Conservation (phyloP, 208 protist species). For the Acanthamoeba culbertsoni region DNA sequence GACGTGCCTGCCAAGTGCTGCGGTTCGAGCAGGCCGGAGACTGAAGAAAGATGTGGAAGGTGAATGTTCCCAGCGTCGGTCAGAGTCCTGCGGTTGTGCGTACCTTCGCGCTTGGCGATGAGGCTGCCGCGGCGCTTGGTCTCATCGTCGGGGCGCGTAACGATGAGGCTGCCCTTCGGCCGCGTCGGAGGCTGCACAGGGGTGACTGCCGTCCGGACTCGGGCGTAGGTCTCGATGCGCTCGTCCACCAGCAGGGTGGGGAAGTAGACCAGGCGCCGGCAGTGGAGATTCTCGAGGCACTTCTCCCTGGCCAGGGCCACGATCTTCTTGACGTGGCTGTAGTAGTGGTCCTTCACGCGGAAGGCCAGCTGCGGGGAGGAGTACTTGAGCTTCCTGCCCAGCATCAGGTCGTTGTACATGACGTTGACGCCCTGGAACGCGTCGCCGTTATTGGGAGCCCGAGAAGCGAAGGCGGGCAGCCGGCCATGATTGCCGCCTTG, state of each 20-base stretch:
- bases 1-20: no score
- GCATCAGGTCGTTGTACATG: background rate
- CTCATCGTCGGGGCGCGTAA: background rate
- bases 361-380: constrained; percentile 44
- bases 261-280: background rate
- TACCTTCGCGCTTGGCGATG: background rate
- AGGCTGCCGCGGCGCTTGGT: background rate
- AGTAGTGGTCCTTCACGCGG: background rate
- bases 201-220: background rate
- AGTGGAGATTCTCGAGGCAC: background rate
- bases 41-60: background rate
- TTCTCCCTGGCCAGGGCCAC: background rate
- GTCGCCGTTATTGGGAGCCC: background rate
- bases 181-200: background rate
- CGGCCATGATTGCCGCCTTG: background rate
- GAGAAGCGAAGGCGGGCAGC: no score
- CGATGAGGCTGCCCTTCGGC: background rate
- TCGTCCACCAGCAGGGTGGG: background rate
- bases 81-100: background rate
- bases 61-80: background rate
- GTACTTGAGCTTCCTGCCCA: constrained; percentile 39
- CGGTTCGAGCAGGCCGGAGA: background rate
- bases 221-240: background rate
- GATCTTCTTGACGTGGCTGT: background rate
- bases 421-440: background rate